Evolutionary conservation across 2,329 filamentous ascomycete species (phyloP), one percentile per base, ranked within the genome.

Genomic region (Arthrocladium fulminans): DNA sequence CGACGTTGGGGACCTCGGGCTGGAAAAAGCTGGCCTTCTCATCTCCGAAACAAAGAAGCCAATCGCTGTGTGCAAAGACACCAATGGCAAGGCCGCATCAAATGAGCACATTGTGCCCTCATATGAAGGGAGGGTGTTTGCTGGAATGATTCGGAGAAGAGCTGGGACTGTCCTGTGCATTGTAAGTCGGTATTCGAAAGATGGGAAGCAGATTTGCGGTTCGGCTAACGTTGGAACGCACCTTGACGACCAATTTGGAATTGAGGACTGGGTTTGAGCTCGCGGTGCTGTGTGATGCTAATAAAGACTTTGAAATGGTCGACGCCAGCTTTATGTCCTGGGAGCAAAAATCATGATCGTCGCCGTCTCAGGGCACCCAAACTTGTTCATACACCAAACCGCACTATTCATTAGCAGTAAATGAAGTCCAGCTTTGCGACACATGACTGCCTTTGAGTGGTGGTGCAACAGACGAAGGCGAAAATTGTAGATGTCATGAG

Each of bases 61-160:
- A 0, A 53, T 76, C 7, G 76, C 75, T 0, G 70, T 78, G 0
- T 80, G 79, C 63, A 78, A 76, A 57, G 74, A 77, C 50, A 73
- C 76, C 4, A 60, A 71, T 0, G 75, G 75, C 0, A 66, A 73
- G 23, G 65, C n/a, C 76, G 1, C 67, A 67, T 25, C 70, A 69
- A 54, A 72, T 74, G 59, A 76, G 70, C 38, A 76, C 75, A 0
- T 48, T 80, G 0, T 80, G 76, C 53, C 75, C 77, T 4, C 75
- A 80, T 55, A 52, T 79, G 61, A 69, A 75, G 49, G 76, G 73
- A 1, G n/a, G 71, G 79, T 0, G 68, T 79, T 0, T 75, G 73
- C 58, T 80, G 76, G 75, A 80, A 80, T 51, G 54, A 61, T 3
- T 63, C 63, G 0, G 74, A 77, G 61, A 75, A 73, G 63, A 72